phyloP scores from a whole-genome alignment of 2,329 filamentous ascomycete species.

The Fusarium sp. region DNA sequence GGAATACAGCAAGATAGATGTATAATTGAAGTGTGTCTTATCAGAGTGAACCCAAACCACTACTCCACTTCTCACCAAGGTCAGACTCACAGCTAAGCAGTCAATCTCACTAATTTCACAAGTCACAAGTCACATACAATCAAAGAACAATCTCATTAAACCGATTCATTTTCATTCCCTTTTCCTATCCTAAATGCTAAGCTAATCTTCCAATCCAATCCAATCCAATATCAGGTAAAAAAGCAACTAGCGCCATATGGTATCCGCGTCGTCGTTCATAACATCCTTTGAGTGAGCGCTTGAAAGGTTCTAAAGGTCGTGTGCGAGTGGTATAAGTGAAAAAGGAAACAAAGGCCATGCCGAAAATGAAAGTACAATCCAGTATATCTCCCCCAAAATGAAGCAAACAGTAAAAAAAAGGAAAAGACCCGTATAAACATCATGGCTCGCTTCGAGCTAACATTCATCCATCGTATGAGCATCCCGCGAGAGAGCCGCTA shows the following conservation, averaged over 20 bases:
- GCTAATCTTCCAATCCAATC: constrained; percentile 24
- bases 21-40: neutral
- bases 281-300: constrained; percentile 27
- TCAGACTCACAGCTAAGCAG: neutral
- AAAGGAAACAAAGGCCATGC: neutral
- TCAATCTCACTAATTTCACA: neutral
- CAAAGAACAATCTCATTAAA: neutral
- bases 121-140: neutral
- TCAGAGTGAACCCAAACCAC: neutral
- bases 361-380: constrained; percentile 21
- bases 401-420: constrained; percentile 5
- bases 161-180: constrained; percentile 27
- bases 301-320: constrained; percentile 34
- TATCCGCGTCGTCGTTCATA: constrained; percentile 34
- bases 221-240: constrained; percentile 20
- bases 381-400: neutral
- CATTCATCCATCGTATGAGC: constrained; percentile 44
- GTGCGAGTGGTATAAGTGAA: constrained; percentile 32
- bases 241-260: constrained; percentile 32
- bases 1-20: neutral
- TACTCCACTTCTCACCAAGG: neutral
- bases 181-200: constrained; percentile 40
- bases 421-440: constrained; percentile 31
- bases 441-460: constrained; percentile 44
- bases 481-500: constrained; percentile 46